Base-by-base conservation (phyloP, 805 yeast genomes). In the Candida adriatica region DNA sequence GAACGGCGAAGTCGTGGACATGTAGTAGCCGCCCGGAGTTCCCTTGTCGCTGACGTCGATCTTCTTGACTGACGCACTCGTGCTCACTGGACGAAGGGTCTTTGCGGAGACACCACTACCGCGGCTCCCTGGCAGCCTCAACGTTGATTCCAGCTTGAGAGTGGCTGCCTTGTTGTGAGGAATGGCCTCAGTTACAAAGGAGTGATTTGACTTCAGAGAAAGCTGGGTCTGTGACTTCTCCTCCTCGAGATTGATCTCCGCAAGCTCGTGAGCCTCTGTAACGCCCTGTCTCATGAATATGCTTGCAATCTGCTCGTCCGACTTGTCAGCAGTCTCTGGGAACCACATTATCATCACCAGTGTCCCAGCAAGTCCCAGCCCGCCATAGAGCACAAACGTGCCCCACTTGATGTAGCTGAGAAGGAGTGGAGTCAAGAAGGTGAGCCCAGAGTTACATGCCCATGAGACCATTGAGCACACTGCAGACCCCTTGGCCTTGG, bases 381-480 rank as follows among this genome's bases (percentile, higher is more conserved):
- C 19, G 0, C 68, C 67, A 30, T 69, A 50, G 1, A 61, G 25
- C 1, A 63, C 33, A 39, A 70, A 70, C 2, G 66, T 51, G 27
- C 61, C 66, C 56, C 62, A 61, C 26, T 58, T 58, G 13, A 65
- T 35, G 8, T 39, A 22, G 20, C 55, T 49, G 21, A 71, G 47
- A 26, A 59, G 37, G 1, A 59, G 19, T 1, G 78, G 76, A 1
- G 67, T 53, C 3, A 60, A 27, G 30, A 69, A 52, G 0, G 66
- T 61, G 31, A 66, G 46, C 1, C 46, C 19, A 14, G 61, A 61
- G 38, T 57, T 62, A 6, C 62, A 36, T 2, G 55, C 38, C 75
- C 75, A 71, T 3, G 71, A 66, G 10, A 59, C 48, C 16, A 66
- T 49, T 64, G 68, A 63, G 27, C 71, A 62, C 5, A 70, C 39